Evolutionary conservation across 345 rosid species (phyloP).

Genomic region (Hibiscus trionum): DNA sequence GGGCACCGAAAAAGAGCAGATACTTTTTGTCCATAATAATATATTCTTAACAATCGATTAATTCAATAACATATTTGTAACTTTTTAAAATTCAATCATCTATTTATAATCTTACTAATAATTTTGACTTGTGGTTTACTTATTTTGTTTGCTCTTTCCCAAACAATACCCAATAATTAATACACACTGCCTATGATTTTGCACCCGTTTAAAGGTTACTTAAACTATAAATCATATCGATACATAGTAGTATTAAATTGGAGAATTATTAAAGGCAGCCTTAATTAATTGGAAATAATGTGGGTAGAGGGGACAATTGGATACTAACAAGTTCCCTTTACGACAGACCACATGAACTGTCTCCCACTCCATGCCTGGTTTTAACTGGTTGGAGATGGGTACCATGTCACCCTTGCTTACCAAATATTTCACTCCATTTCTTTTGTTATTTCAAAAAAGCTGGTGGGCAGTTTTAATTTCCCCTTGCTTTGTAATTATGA

Average conservation of each 20-base stretch:
- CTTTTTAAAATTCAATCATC: too few relatives aligned
- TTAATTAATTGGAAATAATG: constrained; percentile 3
- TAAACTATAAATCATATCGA: not conserved
- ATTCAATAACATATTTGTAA: too few relatives aligned
- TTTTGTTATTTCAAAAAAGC: constrained; percentile 6
- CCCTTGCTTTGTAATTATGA: constrained; percentile 22
- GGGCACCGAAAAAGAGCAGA: too few relatives aligned
- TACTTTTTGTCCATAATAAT: too few relatives aligned
- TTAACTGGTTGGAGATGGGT: constrained; percentile 54
- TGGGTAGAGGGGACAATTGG: constrained; percentile 16
- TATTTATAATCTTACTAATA: too few relatives aligned
- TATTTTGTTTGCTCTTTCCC: not conserved
- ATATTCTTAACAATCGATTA: too few relatives aligned
- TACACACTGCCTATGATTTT: not conserved
- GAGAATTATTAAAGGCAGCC: not conserved
- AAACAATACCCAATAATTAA: constrained; percentile 3
- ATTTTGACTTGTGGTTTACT: too few relatives aligned
- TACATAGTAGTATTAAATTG: not conserved
- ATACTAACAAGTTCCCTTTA: constrained; percentile 28
- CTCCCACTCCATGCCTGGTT: constrained; percentile 74
- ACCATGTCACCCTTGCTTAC: constrained; percentile 69
- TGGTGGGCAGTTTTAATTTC: constrained; percentile 26
- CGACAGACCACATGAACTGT: constrained; percentile 79
- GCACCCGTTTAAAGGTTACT: constrained; percentile 22
- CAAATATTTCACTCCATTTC: constrained; percentile 23